Percentiles rank a stretch among this genome's conserved stretches.
These are phyloP conservation scores for Draba incana DNA, from an alignment of 345 rosid species.

Conservation along the genomic window DNA sequence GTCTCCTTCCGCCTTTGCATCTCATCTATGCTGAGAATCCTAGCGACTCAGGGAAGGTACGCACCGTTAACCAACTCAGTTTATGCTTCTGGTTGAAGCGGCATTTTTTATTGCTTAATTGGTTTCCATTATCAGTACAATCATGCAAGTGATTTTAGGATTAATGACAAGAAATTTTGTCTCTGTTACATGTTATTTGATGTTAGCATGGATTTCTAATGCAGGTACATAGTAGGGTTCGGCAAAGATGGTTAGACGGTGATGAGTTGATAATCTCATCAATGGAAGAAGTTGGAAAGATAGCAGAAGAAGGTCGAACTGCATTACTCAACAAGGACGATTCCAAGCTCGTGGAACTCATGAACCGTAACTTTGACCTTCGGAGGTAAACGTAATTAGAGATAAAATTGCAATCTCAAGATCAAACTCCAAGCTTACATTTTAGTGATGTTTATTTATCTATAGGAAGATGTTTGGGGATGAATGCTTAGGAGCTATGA, in stretches of 20 bases:
- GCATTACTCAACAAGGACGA: constrained; percentile 68
- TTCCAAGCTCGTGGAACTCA: constrained; percentile 65
- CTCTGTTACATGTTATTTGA: background rate
- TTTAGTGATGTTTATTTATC: constrained; percentile 2
- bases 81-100: background rate
- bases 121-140: no score
- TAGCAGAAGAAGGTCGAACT: constrained; percentile 67
- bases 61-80: constrained; percentile 3
- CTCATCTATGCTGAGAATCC: constrained; percentile 95
- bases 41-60: constrained; percentile 97
- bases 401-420: background rate
- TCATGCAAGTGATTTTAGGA: no score
- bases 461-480: constrained; percentile 85
- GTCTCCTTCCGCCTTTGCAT: constrained; percentile 84
- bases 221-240: constrained; percentile 87
- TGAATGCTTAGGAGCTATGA: constrained; percentile 67
- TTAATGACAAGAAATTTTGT: background rate
- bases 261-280: constrained; percentile 71
- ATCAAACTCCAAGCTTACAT: background rate
- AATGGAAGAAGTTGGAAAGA: constrained; percentile 69
- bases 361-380: constrained; percentile 84
- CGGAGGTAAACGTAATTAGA: constrained; percentile 55
- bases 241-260: constrained; percentile 90
- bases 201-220: constrained; percentile 26
- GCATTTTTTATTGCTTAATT: no score